Conservation (phyloP, 2,329 filamentous ascomycete genomes). For the Escovopsis weberi region DNA sequence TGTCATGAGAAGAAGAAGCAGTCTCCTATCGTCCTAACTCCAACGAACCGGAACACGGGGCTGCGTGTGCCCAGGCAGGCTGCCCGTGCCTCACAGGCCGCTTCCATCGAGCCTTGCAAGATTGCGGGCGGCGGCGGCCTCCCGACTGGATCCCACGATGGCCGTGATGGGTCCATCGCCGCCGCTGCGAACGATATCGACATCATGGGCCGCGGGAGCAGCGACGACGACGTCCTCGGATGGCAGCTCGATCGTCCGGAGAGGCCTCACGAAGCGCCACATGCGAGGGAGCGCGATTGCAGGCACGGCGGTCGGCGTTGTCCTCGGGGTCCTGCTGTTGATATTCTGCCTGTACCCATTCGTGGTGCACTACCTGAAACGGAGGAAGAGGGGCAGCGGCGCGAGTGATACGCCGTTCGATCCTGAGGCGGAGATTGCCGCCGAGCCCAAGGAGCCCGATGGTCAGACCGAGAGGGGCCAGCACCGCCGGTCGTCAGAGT, state of each 20-base stretch:
- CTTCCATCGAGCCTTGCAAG: too few species aligned
- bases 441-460: slow-evolving; percentile 5
- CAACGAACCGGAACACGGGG: too few species aligned
- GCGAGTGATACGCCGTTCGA: slow-evolving; percentile 11
- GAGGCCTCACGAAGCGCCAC: slow-evolving; percentile 12
- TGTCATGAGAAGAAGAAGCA: too few species aligned
- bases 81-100: too few species aligned
- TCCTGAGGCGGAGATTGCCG: slow-evolving; percentile 16
- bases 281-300: slow-evolving; percentile 22
- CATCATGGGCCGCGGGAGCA: too few species aligned
- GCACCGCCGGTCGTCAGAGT: slow-evolving; percentile 22
- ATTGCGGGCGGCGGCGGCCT: too few species aligned
- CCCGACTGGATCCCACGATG: too few species aligned
- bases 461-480: slow-evolving; percentile 9
- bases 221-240: background rate
- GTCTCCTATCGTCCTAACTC: too few species aligned
- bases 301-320: slow-evolving; percentile 22
- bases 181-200: background rate
- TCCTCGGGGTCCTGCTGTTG: slow-evolving; percentile 19
- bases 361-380: slow-evolving; percentile 19
- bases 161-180: too few species aligned
- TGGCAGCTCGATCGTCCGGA: background rate
- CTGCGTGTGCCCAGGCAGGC: too few species aligned
- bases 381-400: slow-evolving; percentile 15
- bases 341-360: slow-evolving; percentile 26